Evolutionary conservation across 75 land plant species (phyloP).

Genomic region (Isoetes taiwanensis): DNA sequence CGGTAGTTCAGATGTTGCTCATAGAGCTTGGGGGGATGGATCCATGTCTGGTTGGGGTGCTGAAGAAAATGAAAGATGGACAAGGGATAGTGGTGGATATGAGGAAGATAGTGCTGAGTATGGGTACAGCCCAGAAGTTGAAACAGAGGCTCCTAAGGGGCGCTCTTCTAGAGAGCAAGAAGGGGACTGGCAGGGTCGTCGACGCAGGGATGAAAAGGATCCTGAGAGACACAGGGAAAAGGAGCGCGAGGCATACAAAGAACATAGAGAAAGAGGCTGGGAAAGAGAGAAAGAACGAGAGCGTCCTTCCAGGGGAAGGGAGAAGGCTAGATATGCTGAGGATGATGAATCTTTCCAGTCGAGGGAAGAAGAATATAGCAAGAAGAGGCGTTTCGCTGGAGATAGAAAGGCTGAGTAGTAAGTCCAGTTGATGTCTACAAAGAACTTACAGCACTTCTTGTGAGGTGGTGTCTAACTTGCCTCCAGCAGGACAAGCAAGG

Average conservation of each 20-base stretch:
- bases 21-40: slow-evolving; percentile 52
- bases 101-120: slow-evolving; percentile 58
- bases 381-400: slow-evolving; percentile 38
- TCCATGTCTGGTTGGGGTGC: slow-evolving; percentile 58
- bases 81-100: slow-evolving; percentile 57
- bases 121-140: slow-evolving; percentile 50
- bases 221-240: slow-evolving; percentile 36
- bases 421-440: too few relatives aligned
- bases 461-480: too few relatives aligned
- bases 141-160: slow-evolving; percentile 30
- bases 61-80: slow-evolving; percentile 56
- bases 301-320: slow-evolving; percentile 25
- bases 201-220: slow-evolving; percentile 42
- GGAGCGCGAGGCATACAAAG: slow-evolving; percentile 40
- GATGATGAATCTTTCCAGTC: slow-evolving; percentile 63
- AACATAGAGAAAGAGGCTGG: slow-evolving; percentile 42
- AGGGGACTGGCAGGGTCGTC: slow-evolving; percentile 32
- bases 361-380: slow-evolving; percentile 67
- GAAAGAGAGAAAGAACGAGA: slow-evolving; percentile 41
- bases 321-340: slow-evolving; percentile 21
- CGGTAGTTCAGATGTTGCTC: slow-evolving; percentile 49
- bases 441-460: too few relatives aligned
- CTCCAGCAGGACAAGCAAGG: too few relatives aligned
- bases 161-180: slow-evolving; percentile 41
- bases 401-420: slow-evolving; percentile 31